Base-by-base conservation (phyloP, 164 flowering plant genomes). In the Vitis rotundifolia region DNA sequence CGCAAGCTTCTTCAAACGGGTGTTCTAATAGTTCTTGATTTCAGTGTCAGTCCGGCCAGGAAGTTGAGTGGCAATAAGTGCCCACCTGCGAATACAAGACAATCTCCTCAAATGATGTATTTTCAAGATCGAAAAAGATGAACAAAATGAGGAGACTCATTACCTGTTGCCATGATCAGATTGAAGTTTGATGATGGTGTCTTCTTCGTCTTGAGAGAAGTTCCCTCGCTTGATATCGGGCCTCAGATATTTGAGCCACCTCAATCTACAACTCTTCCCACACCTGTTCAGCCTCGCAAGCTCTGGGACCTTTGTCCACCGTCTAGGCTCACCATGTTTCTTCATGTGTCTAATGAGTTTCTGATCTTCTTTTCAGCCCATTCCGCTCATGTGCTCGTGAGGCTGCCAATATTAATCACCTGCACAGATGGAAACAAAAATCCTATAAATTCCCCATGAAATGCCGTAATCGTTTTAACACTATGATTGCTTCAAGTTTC, bases 11-110 rank as follows among this genome's bases (percentile, higher is more conserved):
- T 22, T 22, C 26, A 22, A 58, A 22, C 7, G 0, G 61, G 61
- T 58, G 8, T 58, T 58, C 61, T 6, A 58, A 58, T 12, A 58
- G 19, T 58, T 58, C 61, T 58, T 58, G 8, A 58, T 58, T n/a
- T 58, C 61, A 16, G 2, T 58, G 19, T 58, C 61, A n/a, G 61
- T 58, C 2, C 61, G 61, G 19, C 61, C 8, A 1, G 61, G 61
- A 12, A 58, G 61, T 1, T 58, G 61, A 1, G 2, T 2, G 15
- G 61, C 61, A 1, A 58, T 58, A 58, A 22, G 2, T 12, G 3
- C 15, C 61, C 61, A 58, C 61, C 61, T 58, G 2, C 26, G 2
- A 22, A 22, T 1, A 1, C 26, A 22, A 22, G 26, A 22, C 26
- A 12, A 5, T 16, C 15, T 12, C 15, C 15, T 15, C 56, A 52